Base-by-base conservation (phyloP, 306 rosid species). In the Dryas octopetala region DNA sequence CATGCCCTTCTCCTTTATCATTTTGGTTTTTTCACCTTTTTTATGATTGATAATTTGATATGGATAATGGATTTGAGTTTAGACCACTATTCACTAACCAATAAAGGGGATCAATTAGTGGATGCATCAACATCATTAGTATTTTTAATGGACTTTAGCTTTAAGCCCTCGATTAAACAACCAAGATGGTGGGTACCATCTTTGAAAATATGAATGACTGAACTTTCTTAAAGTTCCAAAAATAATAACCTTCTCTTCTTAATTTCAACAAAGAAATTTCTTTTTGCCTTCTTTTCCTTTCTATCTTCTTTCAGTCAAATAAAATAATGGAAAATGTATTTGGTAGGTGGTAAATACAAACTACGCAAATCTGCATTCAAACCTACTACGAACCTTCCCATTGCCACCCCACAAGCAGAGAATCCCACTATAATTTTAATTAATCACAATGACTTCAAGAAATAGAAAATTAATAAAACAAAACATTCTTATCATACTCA, bases 251-350 rank as follows among this genome's bases (percentile, higher is more conserved):
- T 60, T 7, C 70, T 40, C 76, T 58, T 43, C 63, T 26, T 52
- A 73, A 78, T 81, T 85, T 86, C 90, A 81, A 78, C 85, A 68
- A 75, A 14, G 58, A 80, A 66, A 55, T 86, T 62, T 54, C 70
- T 75, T 83, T 74, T 76, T 16, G 66, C 78, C 26, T 70, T 67
- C 76, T 73, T 78, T 82, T 51, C 44, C 74, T 66, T 79, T 79
- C 45, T 38, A 6, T 43, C 16, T 13, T 43, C 14, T 49, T 4
- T 63, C 68, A 9, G 13, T 6, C 82, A 85, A 86, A 79, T 80
- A 85, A 80, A 63, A 53, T 62, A 71, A 47, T 14, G 15, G 16
- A 73, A 51, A 78, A 50, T 32, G 38, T 32, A 54, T 47, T 66
- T 55, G 84, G 81, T 85, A 77, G 89, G 87, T 80, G 62, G 70